Conservation (phyloP, 2,329 filamentous ascomycete genomes). For the Gaeumannomyces sp. region DNA sequence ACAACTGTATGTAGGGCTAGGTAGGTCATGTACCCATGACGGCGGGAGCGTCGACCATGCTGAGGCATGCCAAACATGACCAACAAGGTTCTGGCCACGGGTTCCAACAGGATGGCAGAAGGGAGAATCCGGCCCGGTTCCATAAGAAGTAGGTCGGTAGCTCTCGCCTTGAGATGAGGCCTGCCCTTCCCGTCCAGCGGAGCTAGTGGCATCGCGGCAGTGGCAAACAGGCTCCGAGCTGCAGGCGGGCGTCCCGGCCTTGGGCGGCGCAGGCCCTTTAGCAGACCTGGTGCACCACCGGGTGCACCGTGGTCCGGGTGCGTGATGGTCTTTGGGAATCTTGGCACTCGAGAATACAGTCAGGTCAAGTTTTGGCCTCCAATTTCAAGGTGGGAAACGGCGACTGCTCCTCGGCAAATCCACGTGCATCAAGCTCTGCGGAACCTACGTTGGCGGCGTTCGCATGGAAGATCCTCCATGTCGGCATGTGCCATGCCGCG, state of each 20-base stretch:
- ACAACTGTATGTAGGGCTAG: background rate
- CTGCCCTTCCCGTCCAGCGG: background rate
- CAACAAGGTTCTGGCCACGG: background rate
- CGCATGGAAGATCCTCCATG: background rate
- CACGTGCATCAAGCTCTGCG: background rate
- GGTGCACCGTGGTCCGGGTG: background rate
- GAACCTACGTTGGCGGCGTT: background rate
- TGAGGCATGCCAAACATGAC: background rate
- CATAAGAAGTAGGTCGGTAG: background rate
- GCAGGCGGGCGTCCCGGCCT: too few relatives aligned
- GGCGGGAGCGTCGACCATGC: background rate
- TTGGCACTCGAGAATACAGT: too few relatives aligned
- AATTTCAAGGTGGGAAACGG: background rate
- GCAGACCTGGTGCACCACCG: background rate
- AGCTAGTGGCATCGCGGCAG: background rate
- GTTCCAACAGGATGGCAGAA: background rate
- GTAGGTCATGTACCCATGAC: background rate
- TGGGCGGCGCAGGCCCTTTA: background rate
- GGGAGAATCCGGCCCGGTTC: background rate
- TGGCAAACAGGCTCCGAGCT: background rate
- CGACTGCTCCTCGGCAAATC: background rate
- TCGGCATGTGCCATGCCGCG: background rate
- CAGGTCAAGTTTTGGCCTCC: background rate
- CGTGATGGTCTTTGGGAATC: background rate
- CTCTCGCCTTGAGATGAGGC: background rate